These are phyloP conservation scores for Nemania sp. DNA, from an alignment of 2,329 filamentous ascomycete species.

Conservation along the genomic window DNA sequence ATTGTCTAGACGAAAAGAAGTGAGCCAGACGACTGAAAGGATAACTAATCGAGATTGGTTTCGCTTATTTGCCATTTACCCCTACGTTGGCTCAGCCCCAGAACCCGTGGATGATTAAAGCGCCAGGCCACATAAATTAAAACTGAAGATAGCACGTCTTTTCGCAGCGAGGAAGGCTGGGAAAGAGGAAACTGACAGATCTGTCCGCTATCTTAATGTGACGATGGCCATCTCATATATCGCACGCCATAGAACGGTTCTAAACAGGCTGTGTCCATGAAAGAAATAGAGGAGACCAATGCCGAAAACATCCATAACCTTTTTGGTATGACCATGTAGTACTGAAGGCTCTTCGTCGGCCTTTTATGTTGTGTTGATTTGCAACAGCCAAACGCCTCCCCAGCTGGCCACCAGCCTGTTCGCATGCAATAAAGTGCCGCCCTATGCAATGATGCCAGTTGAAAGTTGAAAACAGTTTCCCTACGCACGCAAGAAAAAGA, in stretches of 20 bases:
- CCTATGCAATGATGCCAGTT: slow-evolving; percentile 46
- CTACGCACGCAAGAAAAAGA: slow-evolving; percentile 30
- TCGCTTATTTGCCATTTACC: slow-evolving; percentile 10
- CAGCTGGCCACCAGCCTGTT: slow-evolving; percentile 34
- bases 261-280: slow-evolving; percentile 10
- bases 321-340: slow-evolving; percentile 31
- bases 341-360: slow-evolving; percentile 28
- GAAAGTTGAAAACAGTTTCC: slow-evolving; percentile 39
- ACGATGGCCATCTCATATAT: slow-evolving; percentile 24
- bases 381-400: slow-evolving; percentile 39
- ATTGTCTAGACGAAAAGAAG: not conserved
- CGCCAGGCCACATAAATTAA: slow-evolving; percentile 15
- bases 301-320: slow-evolving; percentile 21
- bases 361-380: slow-evolving; percentile 42
- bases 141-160: slow-evolving; percentile 13
- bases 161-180: slow-evolving; percentile 2
- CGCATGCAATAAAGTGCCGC: slow-evolving; percentile 43
- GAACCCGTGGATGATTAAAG: not conserved
- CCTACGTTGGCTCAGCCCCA: slow-evolving; percentile 9
- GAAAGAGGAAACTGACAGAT: slow-evolving; percentile 9
- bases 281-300: slow-evolving; percentile 16
- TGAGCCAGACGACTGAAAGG: not conserved
- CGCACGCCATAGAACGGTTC: slow-evolving; percentile 16
- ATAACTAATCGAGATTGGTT: slow-evolving; percentile 2
- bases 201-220: slow-evolving; percentile 17